These are phyloP conservation scores for Yamadazyma spencermartinsiae DNA, from an alignment of 1,139 yeast species.

Conservation along the genomic window DNA sequence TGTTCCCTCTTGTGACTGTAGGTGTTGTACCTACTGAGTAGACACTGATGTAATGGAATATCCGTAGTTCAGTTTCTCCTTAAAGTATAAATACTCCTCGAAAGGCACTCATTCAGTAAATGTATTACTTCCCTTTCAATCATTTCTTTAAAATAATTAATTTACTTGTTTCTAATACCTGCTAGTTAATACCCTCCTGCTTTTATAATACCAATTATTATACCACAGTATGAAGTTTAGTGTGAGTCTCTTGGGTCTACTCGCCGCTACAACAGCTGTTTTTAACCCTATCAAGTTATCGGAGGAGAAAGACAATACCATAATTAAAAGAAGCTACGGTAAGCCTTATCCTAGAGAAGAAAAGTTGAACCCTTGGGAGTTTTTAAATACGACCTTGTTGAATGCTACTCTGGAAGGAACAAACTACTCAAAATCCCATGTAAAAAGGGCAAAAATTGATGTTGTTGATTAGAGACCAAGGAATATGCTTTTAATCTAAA, in stretches of 20 bases:
- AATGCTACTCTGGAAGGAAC: background rate
- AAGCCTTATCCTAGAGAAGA: conserved; percentile 3
- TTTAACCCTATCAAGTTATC: conserved; percentile 8
- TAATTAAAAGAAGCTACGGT: conserved; percentile 7
- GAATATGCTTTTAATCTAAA: too few species aligned
- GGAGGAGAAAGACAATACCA: conserved; percentile 3
- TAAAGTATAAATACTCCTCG: too few species aligned
- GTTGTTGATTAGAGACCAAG: background rate
- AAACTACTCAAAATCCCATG: background rate
- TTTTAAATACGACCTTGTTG: background rate
- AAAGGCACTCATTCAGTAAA: too few species aligned
- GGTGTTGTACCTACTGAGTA: too few species aligned
- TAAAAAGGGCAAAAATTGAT: background rate
- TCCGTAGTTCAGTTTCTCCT: too few species aligned
- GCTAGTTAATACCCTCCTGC: background rate
- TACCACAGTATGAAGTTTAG: conserved; percentile 1
- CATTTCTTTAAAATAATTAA: too few species aligned
- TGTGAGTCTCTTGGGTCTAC: background rate
- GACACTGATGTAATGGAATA: too few species aligned
- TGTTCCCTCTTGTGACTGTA: too few species aligned
- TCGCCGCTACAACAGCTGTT: conserved; percentile 5
- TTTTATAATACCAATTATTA: background rate
- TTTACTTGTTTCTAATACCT: background rate
- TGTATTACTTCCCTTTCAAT: too few species aligned
- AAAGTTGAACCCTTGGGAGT: background rate